Evolutionary conservation across 2,329 filamentous ascomycete species (phyloP), one percentile per base, ranked within the genome.

Genomic region (Hirsutella rhossiliensis): DNA sequence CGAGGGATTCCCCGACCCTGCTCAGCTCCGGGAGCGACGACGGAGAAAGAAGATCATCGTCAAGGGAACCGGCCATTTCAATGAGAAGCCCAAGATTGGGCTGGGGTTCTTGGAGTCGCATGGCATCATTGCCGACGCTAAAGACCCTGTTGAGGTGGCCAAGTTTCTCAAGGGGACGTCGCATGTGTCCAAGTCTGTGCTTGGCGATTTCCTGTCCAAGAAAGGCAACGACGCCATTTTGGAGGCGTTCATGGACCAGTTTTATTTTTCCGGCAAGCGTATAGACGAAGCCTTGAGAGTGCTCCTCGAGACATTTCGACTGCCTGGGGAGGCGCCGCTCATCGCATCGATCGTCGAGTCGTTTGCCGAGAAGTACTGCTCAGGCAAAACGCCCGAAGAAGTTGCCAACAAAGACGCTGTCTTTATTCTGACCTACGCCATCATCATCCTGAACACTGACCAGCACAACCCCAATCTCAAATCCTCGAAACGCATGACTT

Each of bases 391-490:
- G 23, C 82, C 85, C 1, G 76, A 84, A 43, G 84, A 81, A 19
- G 80, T 97, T 49, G 84, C 81, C 7, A 82, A 94, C 56, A 84
- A 86, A 54, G 92, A 98, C 60, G 80, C 88, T 8, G 81, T 92
- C 19, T 98, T 86, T 56, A 80, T 98, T 40, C 70, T 98, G 42
- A 90, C 86, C 0, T 98, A 98, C 59, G 92, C 89, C 32, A 94
- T 96, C 56, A 95, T 98, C 61, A 88, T 98, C 78, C 70, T 98
- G 45, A 98, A 98, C 58, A 96, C 90, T 1, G 92, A 98, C 58
- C 84, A 94, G 55, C 92, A 97, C 62, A 98, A 94, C 56, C 89
- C 88, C 0, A 97, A 96, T 53, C 64, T 97, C 49, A 88, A 79
- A 53, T 64, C 73, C 2, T 71, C 80, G 53, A 85, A 84, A 56